Base-by-base conservation (phyloP, 2,329 filamentous ascomycete genomes). In the Xylariaceae sp. region DNA sequence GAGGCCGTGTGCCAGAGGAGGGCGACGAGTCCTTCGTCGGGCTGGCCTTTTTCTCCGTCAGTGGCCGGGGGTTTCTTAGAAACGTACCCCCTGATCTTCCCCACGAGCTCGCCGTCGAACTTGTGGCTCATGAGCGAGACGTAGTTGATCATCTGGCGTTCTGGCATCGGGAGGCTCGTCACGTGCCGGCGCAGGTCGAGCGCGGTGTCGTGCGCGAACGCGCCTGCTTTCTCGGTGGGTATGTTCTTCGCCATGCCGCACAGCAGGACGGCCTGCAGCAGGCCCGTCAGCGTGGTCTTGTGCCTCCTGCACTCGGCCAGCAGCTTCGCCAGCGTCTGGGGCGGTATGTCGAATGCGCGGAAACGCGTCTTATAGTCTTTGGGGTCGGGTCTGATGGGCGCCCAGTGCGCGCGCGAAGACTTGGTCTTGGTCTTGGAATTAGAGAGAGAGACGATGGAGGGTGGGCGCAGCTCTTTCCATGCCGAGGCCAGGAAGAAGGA, bases 251-350 rank as follows among this genome's bases (percentile, higher is more conserved):
- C 33, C 27, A 50, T 23, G 3, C 48, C 35, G 4, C 40, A 32
- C 14, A 51, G 38, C 4, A 40, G 16, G 2, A 57, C 30, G 0
- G 28, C 52, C n/a, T 57, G 39, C 2, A 55, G n/a, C 1, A 57
- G 47, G 13, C 47, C 50, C 5, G 54, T 55, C 3, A 54, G 7
- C 1, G 54, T 57, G n/a, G 53, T 52, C 3, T 43, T 11, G 18
- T 50, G 36, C 27, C 38, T 12, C 12, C 50, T 44, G 31, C 50
- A 56, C 11, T 31, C 27, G 4, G 33, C 9, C 3, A 55, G 24
- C 13, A 56, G 12, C 1, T 16, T 27, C 2, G 4, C 1, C 2
- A 53, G 27, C 9, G 17, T 18, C 3, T 9, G 36, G n/a, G 41
- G 28, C 13, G 44, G 37, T 9, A 56, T 14, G 24, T 21, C 27